Evolutionary conservation across 257 asterid species (phyloP), one percentile per base, ranked within the genome.

Genomic region (Nicotiana obtusifolia): DNA sequence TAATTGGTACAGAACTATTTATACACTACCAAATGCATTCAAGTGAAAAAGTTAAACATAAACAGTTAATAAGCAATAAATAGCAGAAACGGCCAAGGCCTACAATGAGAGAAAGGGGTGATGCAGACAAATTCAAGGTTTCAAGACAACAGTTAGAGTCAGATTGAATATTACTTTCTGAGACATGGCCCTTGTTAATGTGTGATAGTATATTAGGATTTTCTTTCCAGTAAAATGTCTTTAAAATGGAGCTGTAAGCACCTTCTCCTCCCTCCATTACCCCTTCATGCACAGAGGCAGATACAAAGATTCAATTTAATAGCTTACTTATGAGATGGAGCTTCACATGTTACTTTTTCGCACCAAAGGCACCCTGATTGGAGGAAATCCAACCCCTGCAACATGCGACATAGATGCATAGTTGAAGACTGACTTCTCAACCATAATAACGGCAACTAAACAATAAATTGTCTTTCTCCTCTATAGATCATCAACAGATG

Each of bases 251-350:
- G 80, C 24, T 22, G 61, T 24, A 24, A 73, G 37, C 61, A 22
- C 79, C 37, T 73, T 73, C 44, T 77, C 85, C 88, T 76, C 84
- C 87, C 68, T 82, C 80, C 62, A 83, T 77, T 84, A 64, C 82
- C 66, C 80, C 30, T 78, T 54, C 77, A 78, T 28, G 83, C 66
- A 86, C 80, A 83, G 83, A 85, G 86, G 86, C 78, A 84, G 81
- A 86, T 77, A 81, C 85, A 87, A 88, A 84, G 90, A 89, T 92
- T 85, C 90, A 83, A 91, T 86, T 82, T 83, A 89, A 87, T 87
- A 85, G 94, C 97, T 94, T 91, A 93, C 97, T 85, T 87, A 91
- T 86, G 82, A 81, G 82, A 91, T 89, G 89, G 75, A 90, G 93
- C 95, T 80, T 88, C 91, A 91, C 89, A 89, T 86, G 94, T 85